Percentiles rank a stretch among this genome's conserved stretches.
phyloP scores from a whole-genome alignment of 129 eudicot species.

The Daucus carota region DH1_v3.0 NC_030383.2:53785501-53786000 shows the following conservation, averaged over 20 bases:
- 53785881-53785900: constrained; percentile 66
- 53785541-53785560: constrained; percentile 82
- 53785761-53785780: constrained; percentile 83
- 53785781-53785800: constrained; percentile 70
- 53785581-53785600: constrained; percentile 62
- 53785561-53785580: constrained; percentile 79
- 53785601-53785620: constrained; percentile 94
- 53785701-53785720: constrained; percentile 71
- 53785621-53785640: constrained; percentile 99
- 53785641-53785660: constrained; percentile 89
- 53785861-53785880: constrained; percentile 79
- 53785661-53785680: constrained; percentile 60
- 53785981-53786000: background rate
- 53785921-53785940: constrained; percentile 3
- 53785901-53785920: constrained; percentile 61
- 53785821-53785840: constrained; percentile 97
- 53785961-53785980: constrained; percentile 7
- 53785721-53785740: constrained; percentile 93
- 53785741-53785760: constrained; percentile 78
- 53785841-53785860: constrained; percentile 95
- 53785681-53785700: constrained; percentile 65
- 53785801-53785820: constrained; percentile 59
- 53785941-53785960: background rate
- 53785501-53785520: constrained; percentile 92
- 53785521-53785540: constrained; percentile 87